A percentile compares a stretch with the other conserved stretches of the same genome.
phyloP scores from a whole-genome alignment of 192 early-diverging fungal species.

The Rhizophagus clarus region DNA sequence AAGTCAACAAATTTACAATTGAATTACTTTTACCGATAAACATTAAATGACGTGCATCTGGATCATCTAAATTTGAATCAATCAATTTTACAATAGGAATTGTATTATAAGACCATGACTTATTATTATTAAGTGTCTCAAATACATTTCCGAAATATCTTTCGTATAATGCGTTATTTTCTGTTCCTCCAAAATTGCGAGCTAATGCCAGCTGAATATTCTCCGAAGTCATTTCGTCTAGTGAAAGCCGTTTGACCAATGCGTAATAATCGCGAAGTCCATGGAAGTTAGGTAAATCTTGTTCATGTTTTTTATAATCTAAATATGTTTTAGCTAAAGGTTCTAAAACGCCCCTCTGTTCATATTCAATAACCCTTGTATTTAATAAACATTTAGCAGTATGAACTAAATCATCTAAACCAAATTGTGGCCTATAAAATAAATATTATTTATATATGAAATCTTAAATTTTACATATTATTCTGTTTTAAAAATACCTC shows the following conservation, averaged over 20 bases:
- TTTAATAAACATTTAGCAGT: neutral
- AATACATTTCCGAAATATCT: neutral
- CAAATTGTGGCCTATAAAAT: neutral
- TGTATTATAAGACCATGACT: neutral
- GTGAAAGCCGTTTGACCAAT: neutral
- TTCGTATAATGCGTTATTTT: neutral
- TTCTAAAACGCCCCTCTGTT: neutral
- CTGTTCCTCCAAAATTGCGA: slow-evolving; percentile 29
- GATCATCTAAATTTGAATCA: slow-evolving; percentile 16
- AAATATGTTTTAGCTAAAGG: neutral
- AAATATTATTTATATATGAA: too few species aligned
- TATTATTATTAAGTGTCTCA: neutral
- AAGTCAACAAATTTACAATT: slow-evolving; percentile 2
- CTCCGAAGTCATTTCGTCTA: neutral
- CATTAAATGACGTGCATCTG: slow-evolving; percentile 23
- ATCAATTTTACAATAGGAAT: neutral
- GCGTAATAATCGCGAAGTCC: slow-evolving; percentile 2
- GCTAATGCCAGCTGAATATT: slow-evolving; percentile 8
- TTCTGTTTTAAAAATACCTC: neutral
- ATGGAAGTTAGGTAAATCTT: slow-evolving; percentile 24
- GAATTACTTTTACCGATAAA: slow-evolving; percentile 17
- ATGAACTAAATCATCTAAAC: neutral
- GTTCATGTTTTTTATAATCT: neutral
- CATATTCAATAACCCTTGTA: too few species aligned
- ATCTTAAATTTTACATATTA: too few species aligned